Evolutionary conservation across 1,284 basidiomycete genomes (phyloP), one percentile per base, ranked within the genome.

Genomic region (Sporisorium reilianum): DNA sequence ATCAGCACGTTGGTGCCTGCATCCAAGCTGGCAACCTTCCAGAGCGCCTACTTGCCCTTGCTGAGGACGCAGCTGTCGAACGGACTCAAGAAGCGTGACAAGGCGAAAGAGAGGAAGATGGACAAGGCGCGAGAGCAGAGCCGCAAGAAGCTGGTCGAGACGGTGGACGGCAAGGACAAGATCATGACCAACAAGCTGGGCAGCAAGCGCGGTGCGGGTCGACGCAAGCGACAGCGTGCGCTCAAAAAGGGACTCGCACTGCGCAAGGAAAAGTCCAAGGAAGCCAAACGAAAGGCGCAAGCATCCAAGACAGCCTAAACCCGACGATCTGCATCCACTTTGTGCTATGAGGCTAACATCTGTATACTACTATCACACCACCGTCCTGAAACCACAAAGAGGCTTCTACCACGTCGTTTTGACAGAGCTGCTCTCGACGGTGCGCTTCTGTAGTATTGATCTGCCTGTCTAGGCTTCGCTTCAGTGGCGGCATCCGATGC

Each of bases 41-140:
- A 80, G 40, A 55, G 53, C 34, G 54, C 68, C 12, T 77, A 80
- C 48, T 55, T 81, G 45, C 56, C 80, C 16, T 49, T 80, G 41
- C 49, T 83, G n/a, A 74, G 81, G 42, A 67, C 72, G 9, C 68
- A 74, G 2, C 75, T 83, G 0, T 65, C 77, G 1, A 54, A 44
- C 16, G 75, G 55, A 22, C 75, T 84, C 46, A 70, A 74, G 48
- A 83, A 82, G 60, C 67, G 79, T 36, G 80, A 83, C 66, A 82
- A 82, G 65, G 81, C 81, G 48, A 83, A 81, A 55, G 82, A 84
- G 68, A 64, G 80, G 20, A 73, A 79, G 53, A 75, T 73, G 45
- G 79, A 83, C 41, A 81, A 84, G 54, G 46, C 64, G 11, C 62
- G 67, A 20, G 69, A 75, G 44, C 66, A 66, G 26, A 75, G 71